phyloP scores from a whole-genome alignment of 2,329 filamentous ascomycete genomes.

The Fusarium coffeatum region DNA sequence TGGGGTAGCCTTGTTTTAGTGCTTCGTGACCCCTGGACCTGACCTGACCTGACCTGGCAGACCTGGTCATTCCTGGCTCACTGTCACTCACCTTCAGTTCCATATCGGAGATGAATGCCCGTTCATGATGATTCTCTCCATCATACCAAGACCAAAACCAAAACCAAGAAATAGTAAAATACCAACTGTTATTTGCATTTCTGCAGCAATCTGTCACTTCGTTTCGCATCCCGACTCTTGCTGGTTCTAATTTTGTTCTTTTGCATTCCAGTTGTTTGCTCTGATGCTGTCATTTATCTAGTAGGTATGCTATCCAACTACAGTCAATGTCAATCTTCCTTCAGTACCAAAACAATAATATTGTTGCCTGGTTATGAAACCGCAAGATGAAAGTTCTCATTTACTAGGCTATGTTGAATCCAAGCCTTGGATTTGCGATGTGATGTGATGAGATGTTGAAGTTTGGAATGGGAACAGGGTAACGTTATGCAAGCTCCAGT shows the following conservation, averaged over 20 bases:
- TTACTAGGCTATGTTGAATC: background rate
- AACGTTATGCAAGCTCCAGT: too few relatives aligned
- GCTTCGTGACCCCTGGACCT: conserved; percentile 15
- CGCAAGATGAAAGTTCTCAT: background rate
- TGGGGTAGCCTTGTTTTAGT: conserved; percentile 35
- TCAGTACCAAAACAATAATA: background rate
- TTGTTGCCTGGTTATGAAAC: background rate
- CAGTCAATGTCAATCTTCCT: background rate
- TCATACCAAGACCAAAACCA: background rate
- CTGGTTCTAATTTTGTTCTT: background rate
- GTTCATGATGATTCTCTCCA: conserved; percentile 7
- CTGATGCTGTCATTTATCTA: background rate
- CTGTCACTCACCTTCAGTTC: too few relatives aligned
- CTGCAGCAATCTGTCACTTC: background rate
- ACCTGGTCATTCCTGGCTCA: too few relatives aligned
- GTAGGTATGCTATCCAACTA: background rate
- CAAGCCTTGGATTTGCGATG: background rate
- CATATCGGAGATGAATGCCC: background rate
- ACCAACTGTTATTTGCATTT: background rate
- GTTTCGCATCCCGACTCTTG: background rate
- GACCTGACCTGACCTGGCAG: too few relatives aligned
- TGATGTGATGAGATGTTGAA: background rate
- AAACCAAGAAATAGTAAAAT: background rate
- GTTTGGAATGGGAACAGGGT: background rate
- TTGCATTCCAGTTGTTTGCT: background rate